phyloP scores from a whole-genome alignment of 202 grass and related monocot genomes.

The Zizania palustris region DNA sequence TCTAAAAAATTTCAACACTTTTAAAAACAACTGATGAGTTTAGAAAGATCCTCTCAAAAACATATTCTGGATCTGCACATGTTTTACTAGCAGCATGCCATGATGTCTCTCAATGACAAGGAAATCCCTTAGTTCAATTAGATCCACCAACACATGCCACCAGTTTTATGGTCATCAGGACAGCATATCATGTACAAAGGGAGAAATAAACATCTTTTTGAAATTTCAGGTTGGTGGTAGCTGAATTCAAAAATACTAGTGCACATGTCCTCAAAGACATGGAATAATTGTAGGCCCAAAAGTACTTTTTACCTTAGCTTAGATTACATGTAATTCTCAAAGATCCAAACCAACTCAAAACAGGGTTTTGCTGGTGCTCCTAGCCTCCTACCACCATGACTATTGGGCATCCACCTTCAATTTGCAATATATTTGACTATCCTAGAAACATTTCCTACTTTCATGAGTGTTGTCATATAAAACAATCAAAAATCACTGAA shows the following conservation, averaged over 20 bases:
- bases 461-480: not conserved
- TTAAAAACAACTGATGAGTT: not conserved
- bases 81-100: slow-evolving; percentile 3
- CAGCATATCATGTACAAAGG: not conserved
- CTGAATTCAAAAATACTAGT: not conserved
- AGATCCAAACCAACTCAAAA: not conserved
- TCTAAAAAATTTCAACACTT: not conserved
- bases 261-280: not conserved
- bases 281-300: not conserved
- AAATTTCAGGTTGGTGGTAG: not conserved
- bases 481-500: slow-evolving; percentile 10
- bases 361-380: not conserved
- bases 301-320: not conserved
- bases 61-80: not conserved
- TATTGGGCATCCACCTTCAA: not conserved
- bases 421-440: not conserved
- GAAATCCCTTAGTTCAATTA: not conserved
- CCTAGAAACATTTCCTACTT: too few relatives aligned
- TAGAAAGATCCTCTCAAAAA: not conserved
- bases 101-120: not conserved
- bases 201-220: not conserved
- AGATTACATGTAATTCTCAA: not conserved
- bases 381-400: not conserved
- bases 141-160: not conserved
- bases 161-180: not conserved